Percentiles rank a stretch among this genome's conserved stretches.
These are phyloP conservation scores for Clonostachys solani DNA, from an alignment of 2,329 filamentous ascomycete species.

Conservation along the genomic window DNA sequence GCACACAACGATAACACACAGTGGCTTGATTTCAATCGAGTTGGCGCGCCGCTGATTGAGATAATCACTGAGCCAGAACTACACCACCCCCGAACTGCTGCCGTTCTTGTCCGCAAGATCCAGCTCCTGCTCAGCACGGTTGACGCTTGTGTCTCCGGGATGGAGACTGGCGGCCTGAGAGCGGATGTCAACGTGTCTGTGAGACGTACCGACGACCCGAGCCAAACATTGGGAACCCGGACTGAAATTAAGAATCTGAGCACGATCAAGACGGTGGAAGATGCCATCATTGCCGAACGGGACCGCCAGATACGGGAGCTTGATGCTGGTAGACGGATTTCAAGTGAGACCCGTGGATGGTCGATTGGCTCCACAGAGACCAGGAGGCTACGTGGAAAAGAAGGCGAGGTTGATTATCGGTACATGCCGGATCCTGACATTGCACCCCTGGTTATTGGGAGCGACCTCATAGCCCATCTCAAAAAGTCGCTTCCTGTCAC, in stretches of 20 bases:
- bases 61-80: conserved; percentile 92
- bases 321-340: conserved; percentile 67
- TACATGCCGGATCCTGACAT: conserved; percentile 98
- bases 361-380: conserved; percentile 81
- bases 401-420: conserved; percentile 94
- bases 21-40: conserved; percentile 90
- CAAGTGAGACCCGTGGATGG: conserved; percentile 92
- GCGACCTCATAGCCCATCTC: conserved; percentile 64
- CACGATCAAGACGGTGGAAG: conserved; percentile 91
- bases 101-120: conserved; percentile 83
- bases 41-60: conserved; percentile 86
- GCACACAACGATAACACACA: conserved; percentile 69
- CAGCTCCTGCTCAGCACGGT: conserved; percentile 76
- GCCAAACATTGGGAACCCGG: conserved; percentile 64
- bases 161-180: conserved; percentile 87
- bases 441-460: conserved; percentile 69
- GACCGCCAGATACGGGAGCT: conserved; percentile 82
- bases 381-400: conserved; percentile 78
- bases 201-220: conserved; percentile 44
- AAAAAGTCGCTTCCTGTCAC: conserved; percentile 59
- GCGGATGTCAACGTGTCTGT: conserved; percentile 97
- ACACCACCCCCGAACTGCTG: conserved; percentile 81
- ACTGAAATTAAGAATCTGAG: conserved; percentile 98
- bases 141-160: conserved; percentile 82
- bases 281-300: conserved; percentile 87